Conservation (phyloP, 352 stramenopile species). For the Vaucheria bursata region DNA sequence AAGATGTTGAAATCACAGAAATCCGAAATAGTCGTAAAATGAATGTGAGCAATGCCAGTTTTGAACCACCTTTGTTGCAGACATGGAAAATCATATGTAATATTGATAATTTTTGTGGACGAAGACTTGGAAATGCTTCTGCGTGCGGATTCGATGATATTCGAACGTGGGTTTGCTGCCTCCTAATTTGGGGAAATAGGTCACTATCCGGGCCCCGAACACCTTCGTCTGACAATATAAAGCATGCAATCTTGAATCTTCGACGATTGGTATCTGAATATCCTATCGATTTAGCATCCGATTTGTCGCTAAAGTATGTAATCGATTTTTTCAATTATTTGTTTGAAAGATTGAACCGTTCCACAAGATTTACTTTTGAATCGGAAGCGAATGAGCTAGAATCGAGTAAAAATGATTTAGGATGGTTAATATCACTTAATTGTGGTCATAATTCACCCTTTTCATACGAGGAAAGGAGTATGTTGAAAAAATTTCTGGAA, state of each 20-base stretch:
- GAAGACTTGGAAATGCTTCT: conserved; percentile 19
- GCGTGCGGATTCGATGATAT: conserved; percentile 35
- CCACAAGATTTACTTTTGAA: not conserved
- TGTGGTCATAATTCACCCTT: conserved; percentile 34
- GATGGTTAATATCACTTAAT: conserved; percentile 19
- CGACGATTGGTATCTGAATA: not conserved
- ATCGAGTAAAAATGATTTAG: not conserved
- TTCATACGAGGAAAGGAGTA: not conserved
- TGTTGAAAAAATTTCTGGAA: no score
- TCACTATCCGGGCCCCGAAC: not conserved
- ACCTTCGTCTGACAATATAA: not conserved
- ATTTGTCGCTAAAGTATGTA: not conserved
- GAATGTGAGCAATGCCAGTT: not conserved
- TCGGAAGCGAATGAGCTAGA: not conserved
- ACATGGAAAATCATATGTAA: conserved; percentile 17
- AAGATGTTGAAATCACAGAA: not conserved
- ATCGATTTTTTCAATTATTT: conserved; percentile 8
- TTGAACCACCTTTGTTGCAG: conserved; percentile 9
- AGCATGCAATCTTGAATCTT: not conserved
- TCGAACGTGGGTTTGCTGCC: conserved; percentile 22
- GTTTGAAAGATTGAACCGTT: not conserved
- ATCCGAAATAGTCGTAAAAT: not conserved
- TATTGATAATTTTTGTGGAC: conserved; percentile 29
- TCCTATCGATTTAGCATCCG: not conserved
- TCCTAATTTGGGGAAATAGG: conserved; percentile 14